Base-by-base conservation (phyloP, 2,329 filamentous ascomycete genomes). In the Trematosphaeria pertusa region DNA sequence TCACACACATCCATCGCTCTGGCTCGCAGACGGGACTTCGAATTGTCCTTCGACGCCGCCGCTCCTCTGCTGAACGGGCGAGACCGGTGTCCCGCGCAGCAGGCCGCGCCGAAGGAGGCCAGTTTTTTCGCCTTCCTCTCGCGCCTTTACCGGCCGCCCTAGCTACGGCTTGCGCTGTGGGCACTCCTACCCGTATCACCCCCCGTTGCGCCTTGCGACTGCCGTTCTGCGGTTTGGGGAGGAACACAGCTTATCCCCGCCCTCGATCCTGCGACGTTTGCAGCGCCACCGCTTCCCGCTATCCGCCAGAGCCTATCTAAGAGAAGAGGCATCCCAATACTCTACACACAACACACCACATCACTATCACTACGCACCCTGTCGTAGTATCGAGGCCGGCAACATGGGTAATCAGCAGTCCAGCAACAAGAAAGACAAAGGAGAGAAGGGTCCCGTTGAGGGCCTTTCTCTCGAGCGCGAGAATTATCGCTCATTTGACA, bases 401-500 rank as follows among this genome's bases (percentile, higher is more conserved):
- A 74, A 52, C 59, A 92, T 92, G 88, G 88, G 88, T 69, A 91
- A 91, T 73, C 84, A 89, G 74, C 81, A 80, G 62, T 91, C 88
- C 61, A 88, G 83, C 73, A 75, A 75, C 58, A 73, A 74, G 52
- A 74, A 73, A 54, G 72, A 70, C 48, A 73, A 71, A 48, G 74
- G 75, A 48, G 62, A 70, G 20, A 74, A 74, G 46, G 77, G 77
- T 32, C 70, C 71, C 40, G 69, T 73, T 48, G 75, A 76, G 47
- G 77, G 75, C 55, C 84, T 88, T 28, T 79, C 82, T 51, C 78
- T 97, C 48, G 87, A 91, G 72, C 89, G 90, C 21, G 69, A 72
- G 44, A 67, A 69, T 55, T 96, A 94, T 72, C 93, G 92, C 20
- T 96, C 93, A 20, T 93, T 97, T 70, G 89, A 87, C 75, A 88